Evolutionary conservation across 2,329 filamentous ascomycete genomes (phyloP).

Genomic region (Gliomastix tumulicola): DNA sequence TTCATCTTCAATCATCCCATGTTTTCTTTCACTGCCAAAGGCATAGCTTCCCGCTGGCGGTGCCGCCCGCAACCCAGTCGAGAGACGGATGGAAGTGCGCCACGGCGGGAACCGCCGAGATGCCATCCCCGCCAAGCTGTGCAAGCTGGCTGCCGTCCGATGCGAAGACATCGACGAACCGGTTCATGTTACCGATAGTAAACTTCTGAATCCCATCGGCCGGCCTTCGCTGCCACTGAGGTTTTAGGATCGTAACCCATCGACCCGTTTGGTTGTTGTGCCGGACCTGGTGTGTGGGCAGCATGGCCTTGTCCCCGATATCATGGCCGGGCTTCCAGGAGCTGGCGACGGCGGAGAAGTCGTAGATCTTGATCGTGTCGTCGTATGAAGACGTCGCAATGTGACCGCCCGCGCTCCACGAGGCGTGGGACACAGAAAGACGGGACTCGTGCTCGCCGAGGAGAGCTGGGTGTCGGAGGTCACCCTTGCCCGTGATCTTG

Average conservation of each 20-base stretch:
- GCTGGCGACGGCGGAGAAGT: constrained; percentile 57
- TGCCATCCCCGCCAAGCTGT: constrained; percentile 79
- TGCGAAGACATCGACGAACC: constrained; percentile 88
- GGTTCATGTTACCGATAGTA: constrained; percentile 94
- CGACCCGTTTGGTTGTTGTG: constrained; percentile 96
- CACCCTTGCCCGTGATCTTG: constrained; percentile 61
- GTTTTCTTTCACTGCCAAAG: constrained; percentile 78
- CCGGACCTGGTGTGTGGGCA: constrained; percentile 59
- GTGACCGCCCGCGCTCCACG: constrained; percentile 79
- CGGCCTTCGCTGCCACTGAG: constrained; percentile 80
- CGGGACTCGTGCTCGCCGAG: constrained; percentile 77
- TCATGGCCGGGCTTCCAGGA: constrained; percentile 53
- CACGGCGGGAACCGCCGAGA: constrained; percentile 90
- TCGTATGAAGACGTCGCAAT: constrained; percentile 92
- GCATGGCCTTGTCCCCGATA: constrained; percentile 55
- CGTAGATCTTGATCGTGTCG: constrained; percentile 89
- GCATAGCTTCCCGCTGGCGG: constrained; percentile 84
- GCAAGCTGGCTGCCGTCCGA: constrained; percentile 79
- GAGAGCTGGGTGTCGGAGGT: constrained; percentile 55
- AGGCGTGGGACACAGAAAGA: constrained; percentile 85
- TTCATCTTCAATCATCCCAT: background rate
- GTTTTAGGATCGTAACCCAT: constrained; percentile 82
- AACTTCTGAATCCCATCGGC: constrained; percentile 78
- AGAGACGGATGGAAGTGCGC: constrained; percentile 80
- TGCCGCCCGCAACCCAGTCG: constrained; percentile 91